Conservation (phyloP, 2,329 filamentous ascomycete genomes). For the Verticillium albo-atrum region DNA sequence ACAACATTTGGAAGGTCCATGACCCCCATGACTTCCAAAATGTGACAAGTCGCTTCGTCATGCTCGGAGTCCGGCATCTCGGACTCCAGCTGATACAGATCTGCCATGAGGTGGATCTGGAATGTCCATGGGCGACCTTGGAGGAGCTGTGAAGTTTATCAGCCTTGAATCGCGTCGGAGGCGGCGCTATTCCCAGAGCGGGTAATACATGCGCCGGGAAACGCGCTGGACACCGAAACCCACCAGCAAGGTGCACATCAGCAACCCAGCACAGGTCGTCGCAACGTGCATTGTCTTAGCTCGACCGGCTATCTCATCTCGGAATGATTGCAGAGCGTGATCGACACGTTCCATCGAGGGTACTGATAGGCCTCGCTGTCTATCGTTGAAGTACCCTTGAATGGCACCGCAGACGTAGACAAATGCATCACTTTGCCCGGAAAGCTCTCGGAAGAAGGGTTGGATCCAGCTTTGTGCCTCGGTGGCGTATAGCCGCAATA, state of each 20-base stretch:
- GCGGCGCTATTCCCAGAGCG: background rate
- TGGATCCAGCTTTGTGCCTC: slow-evolving; percentile 7
- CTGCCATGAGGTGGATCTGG: slow-evolving; percentile 10
- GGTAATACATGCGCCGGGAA: background rate
- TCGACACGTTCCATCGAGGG: slow-evolving; percentile 10
- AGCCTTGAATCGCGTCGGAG: background rate
- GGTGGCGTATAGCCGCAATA: slow-evolving; percentile 8
- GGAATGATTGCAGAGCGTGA: slow-evolving; percentile 9
- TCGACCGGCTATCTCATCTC: slow-evolving; percentile 8
- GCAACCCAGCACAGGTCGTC: slow-evolving; percentile 7
- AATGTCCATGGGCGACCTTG: slow-evolving; percentile 9
- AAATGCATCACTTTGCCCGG: slow-evolving; percentile 5
- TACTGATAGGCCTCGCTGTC: slow-evolving; percentile 5
- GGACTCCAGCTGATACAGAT: slow-evolving; percentile 6
- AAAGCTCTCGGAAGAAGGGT: slow-evolving; percentile 7
- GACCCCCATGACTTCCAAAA: slow-evolving; percentile 11
- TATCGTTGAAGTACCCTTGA: slow-evolving; percentile 8
- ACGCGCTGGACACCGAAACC: no score
- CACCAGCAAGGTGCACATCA: slow-evolving; percentile 9
- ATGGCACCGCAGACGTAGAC: slow-evolving; percentile 7
- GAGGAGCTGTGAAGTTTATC: background rate
- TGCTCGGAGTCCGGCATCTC: background rate
- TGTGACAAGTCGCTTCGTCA: slow-evolving; percentile 3
- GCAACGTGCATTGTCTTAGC: slow-evolving; percentile 5
- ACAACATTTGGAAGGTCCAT: slow-evolving; percentile 13